Evolutionary conservation across 805 yeast species (phyloP).

Genomic region (Kuraishia piskuri): DNA sequence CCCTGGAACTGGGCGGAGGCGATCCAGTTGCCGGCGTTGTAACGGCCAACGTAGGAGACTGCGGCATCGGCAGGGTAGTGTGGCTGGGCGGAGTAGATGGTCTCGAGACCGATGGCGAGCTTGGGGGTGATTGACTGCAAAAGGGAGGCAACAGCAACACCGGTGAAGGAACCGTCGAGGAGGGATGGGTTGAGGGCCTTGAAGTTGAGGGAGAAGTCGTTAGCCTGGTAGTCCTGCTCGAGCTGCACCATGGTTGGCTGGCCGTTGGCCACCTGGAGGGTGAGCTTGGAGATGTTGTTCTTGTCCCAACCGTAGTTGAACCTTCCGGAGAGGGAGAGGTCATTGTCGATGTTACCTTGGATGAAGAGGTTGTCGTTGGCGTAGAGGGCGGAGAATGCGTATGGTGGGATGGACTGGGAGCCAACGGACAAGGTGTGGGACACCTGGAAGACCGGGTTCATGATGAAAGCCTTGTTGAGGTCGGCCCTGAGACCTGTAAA

Average conservation of each 20-base stretch:
- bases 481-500: slow-evolving; percentile 97
- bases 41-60: slow-evolving; percentile 83
- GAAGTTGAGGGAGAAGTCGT: slow-evolving; percentile 81
- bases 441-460: slow-evolving; percentile 94
- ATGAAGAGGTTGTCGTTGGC: slow-evolving; percentile 79
- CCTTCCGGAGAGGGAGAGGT: slow-evolving; percentile 78
- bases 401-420: slow-evolving; percentile 76
- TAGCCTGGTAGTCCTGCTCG: slow-evolving; percentile 92
- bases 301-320: slow-evolving; percentile 86
- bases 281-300: slow-evolving; percentile 69
- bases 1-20: slow-evolving; percentile 91
- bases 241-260: slow-evolving; percentile 93
- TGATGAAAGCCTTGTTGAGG: slow-evolving; percentile 80
- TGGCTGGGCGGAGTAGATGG: slow-evolving; percentile 74
- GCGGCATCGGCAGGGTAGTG: slow-evolving; percentile 80
- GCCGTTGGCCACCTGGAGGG: slow-evolving; percentile 78
- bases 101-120: slow-evolving; percentile 85
- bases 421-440: slow-evolving; percentile 91
- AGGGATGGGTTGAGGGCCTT: slow-evolving; percentile 87
- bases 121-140: slow-evolving; percentile 83
- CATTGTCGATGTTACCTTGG: slow-evolving; percentile 91
- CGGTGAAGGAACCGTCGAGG: slow-evolving; percentile 68
- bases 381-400: slow-evolving; percentile 83
- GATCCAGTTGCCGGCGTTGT: slow-evolving; percentile 83
- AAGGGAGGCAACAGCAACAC: slow-evolving; percentile 87